Evolutionary conservation across 148 eudicot species (phyloP).

Genomic region (Arbutus unedo): DNA sequence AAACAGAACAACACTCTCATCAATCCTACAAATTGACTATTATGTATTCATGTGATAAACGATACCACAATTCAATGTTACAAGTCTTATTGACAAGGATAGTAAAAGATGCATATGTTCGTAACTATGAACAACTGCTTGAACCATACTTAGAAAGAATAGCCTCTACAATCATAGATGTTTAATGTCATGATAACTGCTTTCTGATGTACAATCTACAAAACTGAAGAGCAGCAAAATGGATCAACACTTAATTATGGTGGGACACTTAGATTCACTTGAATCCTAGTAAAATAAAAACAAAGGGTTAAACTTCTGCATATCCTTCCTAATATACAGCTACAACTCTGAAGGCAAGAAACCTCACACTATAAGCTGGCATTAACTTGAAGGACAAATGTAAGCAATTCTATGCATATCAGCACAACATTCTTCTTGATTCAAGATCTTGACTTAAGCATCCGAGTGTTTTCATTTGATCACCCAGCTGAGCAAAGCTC

Average conservation of each 20-base stretch:
- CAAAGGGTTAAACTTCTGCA: not conserved
- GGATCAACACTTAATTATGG: not conserved
- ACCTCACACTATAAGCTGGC: not conserved
- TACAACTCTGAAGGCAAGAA: not conserved
- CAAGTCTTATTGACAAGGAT: not conserved
- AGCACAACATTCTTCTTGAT: not conserved
- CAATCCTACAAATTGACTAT: not conserved
- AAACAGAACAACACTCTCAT: not conserved
- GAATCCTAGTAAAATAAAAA: not conserved
- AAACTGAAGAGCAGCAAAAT: not conserved
- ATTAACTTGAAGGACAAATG: not conserved
- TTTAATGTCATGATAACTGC: not conserved
- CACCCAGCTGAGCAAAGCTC: not conserved
- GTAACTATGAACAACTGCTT: not conserved
- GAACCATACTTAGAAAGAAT: not conserved
- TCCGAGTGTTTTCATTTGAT: not conserved
- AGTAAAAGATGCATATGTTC: not conserved
- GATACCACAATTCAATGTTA: not conserved
- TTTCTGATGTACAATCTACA: not conserved
- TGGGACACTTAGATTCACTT: not conserved
- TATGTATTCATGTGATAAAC: not conserved
- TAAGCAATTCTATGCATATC: not conserved
- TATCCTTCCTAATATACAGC: not conserved
- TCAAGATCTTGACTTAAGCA: constrained; percentile 3
- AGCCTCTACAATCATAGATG: not conserved